A percentile compares a stretch with the other conserved stretches of the same genome.
These are phyloP conservation scores for Penicillium sp. DNA, from an alignment of 2,329 filamentous ascomycete species.

Conservation along the genomic window DNA sequence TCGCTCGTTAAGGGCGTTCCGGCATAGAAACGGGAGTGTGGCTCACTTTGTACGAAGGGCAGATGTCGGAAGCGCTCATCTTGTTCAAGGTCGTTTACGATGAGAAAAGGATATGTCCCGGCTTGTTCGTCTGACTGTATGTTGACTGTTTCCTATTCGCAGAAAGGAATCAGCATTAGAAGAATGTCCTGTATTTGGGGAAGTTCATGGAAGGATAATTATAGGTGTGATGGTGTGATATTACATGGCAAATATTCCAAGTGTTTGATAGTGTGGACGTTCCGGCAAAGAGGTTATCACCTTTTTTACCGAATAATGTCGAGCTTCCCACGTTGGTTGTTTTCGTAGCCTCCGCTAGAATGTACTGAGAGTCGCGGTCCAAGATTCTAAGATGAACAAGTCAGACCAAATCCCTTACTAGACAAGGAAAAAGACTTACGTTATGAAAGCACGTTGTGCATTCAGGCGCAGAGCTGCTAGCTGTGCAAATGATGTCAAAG, in stretches of 20 bases:
- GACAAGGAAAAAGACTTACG: constrained; percentile 2
- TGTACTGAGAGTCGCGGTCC: constrained; percentile 14
- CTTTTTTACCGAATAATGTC: background rate
- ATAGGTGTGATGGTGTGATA: no score
- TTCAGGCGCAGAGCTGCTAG: constrained; percentile 15
- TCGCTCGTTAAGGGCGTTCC: constrained; percentile 57
- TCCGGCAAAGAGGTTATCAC: background rate
- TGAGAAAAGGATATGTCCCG: constrained; percentile 4
- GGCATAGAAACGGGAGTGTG: constrained; percentile 54
- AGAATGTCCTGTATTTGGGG: background rate
- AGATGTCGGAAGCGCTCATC: constrained; percentile 36
- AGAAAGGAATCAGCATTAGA: background rate
- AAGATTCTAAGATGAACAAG: constrained; percentile 4
- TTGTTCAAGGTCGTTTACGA: constrained; percentile 36
- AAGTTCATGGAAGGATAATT: no score
- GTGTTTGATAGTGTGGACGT: background rate
- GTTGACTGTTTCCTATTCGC: background rate
- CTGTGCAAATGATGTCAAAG: constrained; percentile 18
- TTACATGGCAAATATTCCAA: background rate
- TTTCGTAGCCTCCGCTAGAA: constrained; percentile 17
- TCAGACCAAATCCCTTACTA: background rate
- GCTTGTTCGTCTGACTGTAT: background rate
- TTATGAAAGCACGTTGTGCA: constrained; percentile 13
- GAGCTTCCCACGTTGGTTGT: constrained; percentile 5
- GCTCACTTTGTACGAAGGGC: constrained; percentile 30